These are phyloP conservation scores for Maudiozyma bulderi DNA, from an alignment of 805 yeast species.

Conservation along the genomic window DNA sequence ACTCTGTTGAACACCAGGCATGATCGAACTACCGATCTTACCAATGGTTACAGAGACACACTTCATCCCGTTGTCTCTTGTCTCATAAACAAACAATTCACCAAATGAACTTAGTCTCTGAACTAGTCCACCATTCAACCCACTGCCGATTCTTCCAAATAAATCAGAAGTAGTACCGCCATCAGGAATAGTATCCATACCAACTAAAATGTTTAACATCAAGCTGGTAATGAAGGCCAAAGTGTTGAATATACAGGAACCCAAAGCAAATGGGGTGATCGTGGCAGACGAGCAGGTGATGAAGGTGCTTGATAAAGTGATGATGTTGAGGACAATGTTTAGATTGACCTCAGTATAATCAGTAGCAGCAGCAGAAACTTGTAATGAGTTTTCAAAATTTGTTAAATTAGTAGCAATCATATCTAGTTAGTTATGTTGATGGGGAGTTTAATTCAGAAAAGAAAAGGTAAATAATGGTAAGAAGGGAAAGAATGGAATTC, in stretches of 20 bases:
- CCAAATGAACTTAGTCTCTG: neutral
- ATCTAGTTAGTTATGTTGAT: too few species aligned
- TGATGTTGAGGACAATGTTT: neutral
- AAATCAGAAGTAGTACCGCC: neutral
- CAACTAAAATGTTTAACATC: neutral
- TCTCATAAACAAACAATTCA: neutral
- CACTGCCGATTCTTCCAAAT: neutral
- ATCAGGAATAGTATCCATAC: neutral
- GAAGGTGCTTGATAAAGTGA: neutral
- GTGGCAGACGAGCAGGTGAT: neutral
- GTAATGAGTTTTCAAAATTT: neutral
- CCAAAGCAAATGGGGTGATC: neutral
- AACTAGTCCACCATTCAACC: too few species aligned
- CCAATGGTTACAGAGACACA: neutral
- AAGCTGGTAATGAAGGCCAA: neutral
- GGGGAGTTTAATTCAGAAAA: too few species aligned
- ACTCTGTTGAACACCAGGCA: neutral
- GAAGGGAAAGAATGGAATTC: too few species aligned
- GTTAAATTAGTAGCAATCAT: neutral
- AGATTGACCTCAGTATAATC: neutral
- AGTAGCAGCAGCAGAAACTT: neutral
- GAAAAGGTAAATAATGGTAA: too few species aligned
- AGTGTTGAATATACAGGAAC: neutral
- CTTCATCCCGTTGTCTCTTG: neutral
- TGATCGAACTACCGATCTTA: neutral